Conservation (phyloP, 2,329 filamentous ascomycete genomes). For the Cordyceps militaris region DNA sequence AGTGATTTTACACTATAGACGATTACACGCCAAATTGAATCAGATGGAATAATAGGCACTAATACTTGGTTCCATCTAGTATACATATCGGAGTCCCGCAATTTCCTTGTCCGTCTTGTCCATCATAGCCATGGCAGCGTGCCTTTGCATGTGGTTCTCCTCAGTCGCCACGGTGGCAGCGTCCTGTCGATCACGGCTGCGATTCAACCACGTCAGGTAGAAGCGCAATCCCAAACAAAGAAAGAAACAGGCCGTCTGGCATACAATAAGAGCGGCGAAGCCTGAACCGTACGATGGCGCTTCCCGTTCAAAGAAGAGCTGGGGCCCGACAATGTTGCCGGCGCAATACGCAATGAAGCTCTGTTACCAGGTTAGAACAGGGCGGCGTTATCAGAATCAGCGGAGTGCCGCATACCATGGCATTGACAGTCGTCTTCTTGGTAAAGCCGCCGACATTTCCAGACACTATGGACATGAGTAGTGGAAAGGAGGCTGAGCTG, state of each 20-base stretch:
- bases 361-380: not conserved
- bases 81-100: constrained; percentile 45
- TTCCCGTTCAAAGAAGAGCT: constrained; percentile 51
- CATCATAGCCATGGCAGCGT: constrained; percentile 1
- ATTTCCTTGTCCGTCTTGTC: constrained; percentile 52
- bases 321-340: constrained; percentile 55
- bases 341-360: constrained; percentile 32
- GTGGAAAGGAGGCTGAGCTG: constrained; percentile 34
- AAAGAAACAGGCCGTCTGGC: constrained; percentile 45
- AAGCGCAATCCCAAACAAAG: constrained; percentile 38
- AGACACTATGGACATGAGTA: constrained; percentile 49
- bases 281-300: constrained; percentile 54
- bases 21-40: no score
- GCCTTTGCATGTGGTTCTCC: not conserved
- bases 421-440: constrained; percentile 54
- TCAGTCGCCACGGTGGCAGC: not conserved
- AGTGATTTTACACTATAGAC: not conserved
- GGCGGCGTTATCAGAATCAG: not conserved
- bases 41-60: no score
- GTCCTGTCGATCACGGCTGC: constrained; percentile 36
- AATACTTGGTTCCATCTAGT: constrained; percentile 15
- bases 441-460: constrained; percentile 56
- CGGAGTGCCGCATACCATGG: constrained; percentile 32
- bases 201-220: constrained; percentile 45
- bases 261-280: constrained; percentile 54